Conservation (phyloP, 2,329 filamentous ascomycete genomes). For the Cordyceps militaris region DNA sequence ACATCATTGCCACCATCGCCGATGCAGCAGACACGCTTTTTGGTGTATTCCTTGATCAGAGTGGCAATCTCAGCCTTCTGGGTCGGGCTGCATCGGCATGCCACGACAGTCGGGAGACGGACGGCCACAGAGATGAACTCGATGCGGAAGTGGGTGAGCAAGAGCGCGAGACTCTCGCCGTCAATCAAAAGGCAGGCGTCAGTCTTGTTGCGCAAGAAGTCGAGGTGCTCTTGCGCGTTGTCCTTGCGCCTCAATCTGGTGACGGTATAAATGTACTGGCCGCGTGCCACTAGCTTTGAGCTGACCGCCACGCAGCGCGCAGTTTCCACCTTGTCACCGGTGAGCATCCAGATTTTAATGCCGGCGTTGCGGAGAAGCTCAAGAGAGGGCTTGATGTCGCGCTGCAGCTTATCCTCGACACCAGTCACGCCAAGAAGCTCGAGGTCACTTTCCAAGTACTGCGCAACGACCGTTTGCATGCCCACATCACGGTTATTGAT, state of each 20-base stretch:
- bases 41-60: conserved; percentile 84
- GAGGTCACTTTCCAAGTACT: conserved; percentile 78
- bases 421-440: conserved; percentile 96
- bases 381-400: conserved; percentile 89
- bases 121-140: conserved; percentile 89
- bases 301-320: conserved; percentile 93
- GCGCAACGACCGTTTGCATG: conserved; percentile 72
- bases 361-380: conserved; percentile 94
- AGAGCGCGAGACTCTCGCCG: conserved; percentile 78
- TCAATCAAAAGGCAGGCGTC: conserved; percentile 88
- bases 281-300: conserved; percentile 85
- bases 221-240: conserved; percentile 77
- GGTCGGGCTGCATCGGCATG: conserved; percentile 91
- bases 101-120: conserved; percentile 81
- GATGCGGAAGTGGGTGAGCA: conserved; percentile 72
- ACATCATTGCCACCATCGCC: conserved; percentile 98
- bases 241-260: conserved; percentile 78
- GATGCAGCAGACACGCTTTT: conserved; percentile 94
- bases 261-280: conserved; percentile 94
- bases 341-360: conserved; percentile 99
- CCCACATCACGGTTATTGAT: conserved; percentile 73
- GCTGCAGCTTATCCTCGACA: conserved; percentile 94
- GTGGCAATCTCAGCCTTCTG: conserved; percentile 93
- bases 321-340: conserved; percentile 96
- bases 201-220: conserved; percentile 80